Base-by-base conservation (phyloP, 176 grass and related monocot genomes). In the Aegilops longissima region DNA sequence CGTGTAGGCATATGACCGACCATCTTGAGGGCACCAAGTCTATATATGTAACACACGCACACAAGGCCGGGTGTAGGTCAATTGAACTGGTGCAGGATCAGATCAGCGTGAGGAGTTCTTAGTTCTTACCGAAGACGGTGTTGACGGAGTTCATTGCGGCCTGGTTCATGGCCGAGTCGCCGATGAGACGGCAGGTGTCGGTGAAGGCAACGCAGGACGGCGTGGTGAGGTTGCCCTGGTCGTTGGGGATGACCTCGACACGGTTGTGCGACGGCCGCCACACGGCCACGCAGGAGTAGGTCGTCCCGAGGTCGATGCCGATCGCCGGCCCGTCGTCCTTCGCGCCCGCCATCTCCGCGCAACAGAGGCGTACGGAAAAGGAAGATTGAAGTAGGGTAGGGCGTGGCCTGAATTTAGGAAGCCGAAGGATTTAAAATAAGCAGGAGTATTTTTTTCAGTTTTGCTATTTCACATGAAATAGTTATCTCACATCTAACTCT, bases 221-320 rank as follows among this genome's bases (percentile, higher is more conserved):
- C 23, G 71, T 74, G 71, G 71, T 76, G 14, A 76, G 25, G 73
- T 76, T 76, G 24, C 73, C 73, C 73, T 76, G 44, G 73, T 76
- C 73, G 24, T 76, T 76, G 44, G 73, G 24, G 44, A 76, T 76
- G 44, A 76, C 25, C 25, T 76, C 73, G 25, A 76, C 73, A 25
- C 73, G 73, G 73, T 76, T 76, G 44, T 76, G 73, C 73, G 44
- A 51, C 44, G 73, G 25, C 73, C 73, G 94, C 94, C 94, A 94
- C 4, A 97, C 94, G 35, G 92, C 94, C 25, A 98, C 91, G 83
- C 95, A 98, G 44, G 93, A 98, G 85, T 98, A 98, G 40, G 95
- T 98, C 18, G 95, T 95, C 58, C 95, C 95, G 23, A 97, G 90
- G 67, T 98, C 93, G 87, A 98, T 98, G 69, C 95, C 95, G 56